phyloP scores from a whole-genome alignment of 2,329 filamentous ascomycete species.

The Fusarium guadeloupense region DNA sequence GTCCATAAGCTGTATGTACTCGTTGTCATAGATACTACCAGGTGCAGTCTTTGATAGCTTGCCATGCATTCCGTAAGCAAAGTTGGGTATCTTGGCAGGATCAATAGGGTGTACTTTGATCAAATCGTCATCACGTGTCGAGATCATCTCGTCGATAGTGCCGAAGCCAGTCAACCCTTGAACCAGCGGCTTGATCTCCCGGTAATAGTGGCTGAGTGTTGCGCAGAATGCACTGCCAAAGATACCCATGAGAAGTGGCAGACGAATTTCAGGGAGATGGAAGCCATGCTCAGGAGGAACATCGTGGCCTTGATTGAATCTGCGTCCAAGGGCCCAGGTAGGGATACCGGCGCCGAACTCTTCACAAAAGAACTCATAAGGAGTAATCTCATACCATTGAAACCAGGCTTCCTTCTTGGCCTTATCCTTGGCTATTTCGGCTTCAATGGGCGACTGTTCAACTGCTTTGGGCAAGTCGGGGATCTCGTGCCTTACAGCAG shows the following conservation, averaged over 20 bases:
- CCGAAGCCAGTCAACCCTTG: constrained; percentile 77
- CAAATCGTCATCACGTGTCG: constrained; percentile 83
- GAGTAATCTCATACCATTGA: constrained; percentile 96
- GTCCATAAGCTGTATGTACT: constrained; percentile 89
- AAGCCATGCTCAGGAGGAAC: constrained; percentile 67
- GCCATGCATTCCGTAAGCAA: constrained; percentile 80
- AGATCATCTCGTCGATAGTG: constrained; percentile 82
- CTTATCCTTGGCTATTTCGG: constrained; percentile 50
- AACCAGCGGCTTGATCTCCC: constrained; percentile 86
- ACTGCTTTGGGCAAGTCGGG: constrained; percentile 64
- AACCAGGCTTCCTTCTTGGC: constrained; percentile 83
- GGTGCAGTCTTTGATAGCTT: constrained; percentile 81
- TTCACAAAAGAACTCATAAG: constrained; percentile 95
- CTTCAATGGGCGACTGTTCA: constrained; percentile 43
- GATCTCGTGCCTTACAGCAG: constrained; percentile 94
- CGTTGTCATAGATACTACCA: constrained; percentile 73
- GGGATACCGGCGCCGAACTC: constrained; percentile 92
- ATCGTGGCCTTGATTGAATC: constrained; percentile 74
- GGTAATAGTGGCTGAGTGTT: constrained; percentile 94
- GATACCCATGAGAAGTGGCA: constrained; percentile 89
- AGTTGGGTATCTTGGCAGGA: constrained; percentile 91
- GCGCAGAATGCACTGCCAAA: constrained; percentile 98
- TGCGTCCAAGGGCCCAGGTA: constrained; percentile 89
- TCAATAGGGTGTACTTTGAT: constrained; percentile 95
- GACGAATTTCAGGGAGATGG: constrained; percentile 82